Conservation (phyloP, 2,329 filamentous ascomycete species). For the Neonectria sp. region DNA sequence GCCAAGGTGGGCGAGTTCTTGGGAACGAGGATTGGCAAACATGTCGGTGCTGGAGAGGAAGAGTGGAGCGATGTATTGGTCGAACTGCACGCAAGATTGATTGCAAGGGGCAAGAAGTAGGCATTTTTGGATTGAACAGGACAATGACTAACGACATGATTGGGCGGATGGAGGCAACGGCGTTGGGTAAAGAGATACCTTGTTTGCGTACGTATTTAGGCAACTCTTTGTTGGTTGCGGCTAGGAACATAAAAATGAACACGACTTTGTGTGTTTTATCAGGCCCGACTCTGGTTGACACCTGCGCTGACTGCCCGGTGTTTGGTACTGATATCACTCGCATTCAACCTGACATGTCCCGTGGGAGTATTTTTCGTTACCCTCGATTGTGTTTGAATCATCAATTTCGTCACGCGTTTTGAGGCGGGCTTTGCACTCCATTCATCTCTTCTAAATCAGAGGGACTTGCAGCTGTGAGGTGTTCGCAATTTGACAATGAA, state of each 20-base stretch:
- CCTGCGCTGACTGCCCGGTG: not conserved
- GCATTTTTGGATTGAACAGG: slow-evolving; percentile 28
- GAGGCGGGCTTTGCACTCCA: not conserved
- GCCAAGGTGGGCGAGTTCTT: slow-evolving; percentile 83
- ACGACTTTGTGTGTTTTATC: slow-evolving; percentile 1
- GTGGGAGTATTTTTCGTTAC: not conserved
- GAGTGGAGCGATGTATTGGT: slow-evolving; percentile 70
- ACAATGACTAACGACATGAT: slow-evolving; percentile 50
- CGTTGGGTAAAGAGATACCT: slow-evolving; percentile 45
- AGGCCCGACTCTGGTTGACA: not conserved
- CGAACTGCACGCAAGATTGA: slow-evolving; percentile 69
- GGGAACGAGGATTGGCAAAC: slow-evolving; percentile 64
- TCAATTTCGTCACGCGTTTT: not conserved
- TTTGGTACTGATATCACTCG: slow-evolving; percentile 13
- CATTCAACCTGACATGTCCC: not conserved
- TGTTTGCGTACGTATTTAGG: slow-evolving; percentile 30
- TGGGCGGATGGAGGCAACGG: slow-evolving; percentile 33
- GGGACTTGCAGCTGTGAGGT: not conserved
- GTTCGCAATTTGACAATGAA: not conserved
- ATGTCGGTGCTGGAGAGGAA: slow-evolving; percentile 53
- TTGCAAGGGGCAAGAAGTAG: slow-evolving; percentile 69
- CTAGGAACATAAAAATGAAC: slow-evolving; percentile 27
- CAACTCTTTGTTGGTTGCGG: slow-evolving; percentile 23
- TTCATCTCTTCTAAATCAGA: not conserved
- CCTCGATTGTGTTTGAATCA: not conserved